Evolutionary conservation across 352 stramenopile genomes (phyloP), one percentile per base, ranked within the genome.

Genomic region (Phytophthora fragariae): DNA sequence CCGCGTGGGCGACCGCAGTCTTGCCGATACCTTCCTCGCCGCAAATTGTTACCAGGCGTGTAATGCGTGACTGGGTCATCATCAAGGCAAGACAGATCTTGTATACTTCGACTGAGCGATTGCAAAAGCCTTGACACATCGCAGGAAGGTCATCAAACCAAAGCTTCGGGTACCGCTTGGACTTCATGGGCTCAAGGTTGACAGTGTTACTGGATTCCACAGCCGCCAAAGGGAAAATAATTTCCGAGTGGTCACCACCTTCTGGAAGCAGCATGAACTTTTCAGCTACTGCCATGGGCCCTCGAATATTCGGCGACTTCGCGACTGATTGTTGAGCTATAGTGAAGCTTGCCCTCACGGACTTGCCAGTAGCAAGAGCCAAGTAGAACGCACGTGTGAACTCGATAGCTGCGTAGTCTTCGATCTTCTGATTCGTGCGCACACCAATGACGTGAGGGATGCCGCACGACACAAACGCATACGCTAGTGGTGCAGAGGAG

Each of bases 381-480:
- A 93, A 60, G 66, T 95, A 95, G 61, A 95, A 95, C 6, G 88
- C 91, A 10, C 88, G 80, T 19, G 89, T 95, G 73, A 97, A 97
- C 50, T 91, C 86, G 46, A 94, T 94, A 21, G 89, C 89, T 6
- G 91, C 91, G 56, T 91, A 90, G 62, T 97, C 91, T 80, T 95
- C 88, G 41, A 97, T 93, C 71, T 96, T 93, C 72, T 93, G 77
- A 67, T 92, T 91, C 3, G 80, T 84, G 39, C 88, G 90, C 17
- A 98, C 92, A 21, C 91, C 92, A 73, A 98, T 95, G 12, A 98
- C 93, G 66, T 98, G 93, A 11, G 91, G 91, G 35, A 98, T 96
- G 4, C 93, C 93, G 54, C 91, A 97, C 14, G 85, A 78, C 5
- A 97, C 90, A 47, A 98, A 98, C 2, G 93, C 92, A 44, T 93